These are phyloP conservation scores for Chalciporus sphaerocephalus DNA, from an alignment of 768 basidiomycete genomes.

Conservation along the genomic window DNA sequence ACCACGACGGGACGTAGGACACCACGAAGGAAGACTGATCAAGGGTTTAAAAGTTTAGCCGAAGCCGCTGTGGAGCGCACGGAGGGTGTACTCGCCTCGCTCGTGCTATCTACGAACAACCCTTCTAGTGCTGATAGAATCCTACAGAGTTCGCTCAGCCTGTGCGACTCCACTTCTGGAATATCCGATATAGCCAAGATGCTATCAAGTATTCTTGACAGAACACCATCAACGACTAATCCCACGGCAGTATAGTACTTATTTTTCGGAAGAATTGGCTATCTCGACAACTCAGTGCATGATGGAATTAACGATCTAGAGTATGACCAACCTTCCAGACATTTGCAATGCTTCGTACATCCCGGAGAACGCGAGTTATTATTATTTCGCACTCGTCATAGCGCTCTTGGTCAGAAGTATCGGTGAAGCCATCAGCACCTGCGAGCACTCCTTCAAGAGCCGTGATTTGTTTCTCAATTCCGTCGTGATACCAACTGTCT, in stretches of 20 bases:
- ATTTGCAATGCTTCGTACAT: slow-evolving; percentile 60
- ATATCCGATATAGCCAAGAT: slow-evolving; percentile 80
- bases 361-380: slow-evolving; percentile 56
- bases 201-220: slow-evolving; percentile 65
- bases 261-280: slow-evolving; percentile 67
- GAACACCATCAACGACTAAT: slow-evolving; percentile 58
- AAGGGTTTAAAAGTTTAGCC: background rate
- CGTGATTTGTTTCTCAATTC: slow-evolving; percentile 36
- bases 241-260: slow-evolving; percentile 74
- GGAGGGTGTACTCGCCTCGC: slow-evolving; percentile 42
- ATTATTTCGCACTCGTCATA: slow-evolving; percentile 75
- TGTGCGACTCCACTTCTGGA: slow-evolving; percentile 80
- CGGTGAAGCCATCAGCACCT: slow-evolving; percentile 61
- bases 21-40: slow-evolving; percentile 70
- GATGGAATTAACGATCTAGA: background rate
- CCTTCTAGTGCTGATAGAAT: slow-evolving; percentile 77
- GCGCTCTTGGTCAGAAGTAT: slow-evolving; percentile 65
- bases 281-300: slow-evolving; percentile 3
- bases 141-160: slow-evolving; percentile 76
- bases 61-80: background rate
- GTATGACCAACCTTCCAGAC: slow-evolving; percentile 63
- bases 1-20: slow-evolving; percentile 86
- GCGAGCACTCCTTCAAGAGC: slow-evolving; percentile 41
- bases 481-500: slow-evolving; percentile 67
- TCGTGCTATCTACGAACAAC: slow-evolving; percentile 65